Evolutionary conservation across 2,329 filamentous ascomycete genomes (phyloP), one percentile per base, ranked within the genome.

Genomic region (Ophiosphaerella korrae): DNA sequence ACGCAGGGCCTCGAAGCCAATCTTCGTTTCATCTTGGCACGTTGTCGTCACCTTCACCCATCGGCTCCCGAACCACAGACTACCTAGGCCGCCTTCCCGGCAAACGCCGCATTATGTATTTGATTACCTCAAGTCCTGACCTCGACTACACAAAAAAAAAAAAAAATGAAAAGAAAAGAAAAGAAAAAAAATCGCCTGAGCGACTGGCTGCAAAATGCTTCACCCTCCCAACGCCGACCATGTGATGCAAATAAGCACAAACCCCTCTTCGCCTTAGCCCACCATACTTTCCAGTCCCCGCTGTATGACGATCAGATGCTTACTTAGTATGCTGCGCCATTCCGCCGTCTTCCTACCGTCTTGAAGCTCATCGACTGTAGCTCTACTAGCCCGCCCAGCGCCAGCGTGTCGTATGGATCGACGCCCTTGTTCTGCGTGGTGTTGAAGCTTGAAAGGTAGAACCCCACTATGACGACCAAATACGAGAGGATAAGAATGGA

Each of bases 401-500:
- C 72, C 37, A 75, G 48, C 3, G 70, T 74, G 32, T 75, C 72
- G 29, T 53, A 51, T 0, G 67, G 67, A 48, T 75, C 57, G 6
- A 74, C 58, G 2, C 68, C 72, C 66, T 68, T 68, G 4, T 59
- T 59, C 24, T 82, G 77, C 50, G 82, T 73, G 57, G 82, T 80
- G 55, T 78, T 82, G 68, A 82, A 88, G 21, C 84, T 83, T 45
- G 90, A 91, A 52, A 96, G 88, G 76, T 91, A 97, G 78, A 95
- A 99, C 1, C 94, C 94, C 38, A 90, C 84, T 24, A 97, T 80
- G 42, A 99, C 91, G 24, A 97, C 94, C 21, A 97, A 75, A 72
- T 99, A 99, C 31, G 90, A 94, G 43, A 99, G 79, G 57, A 97
- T 86, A 45, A 99, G 81, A 63, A 97, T 97, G 59, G 90, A 96